Evolutionary conservation across 2,329 filamentous ascomycete species (phyloP).

Genomic region (Huntiella abstrusa): DNA sequence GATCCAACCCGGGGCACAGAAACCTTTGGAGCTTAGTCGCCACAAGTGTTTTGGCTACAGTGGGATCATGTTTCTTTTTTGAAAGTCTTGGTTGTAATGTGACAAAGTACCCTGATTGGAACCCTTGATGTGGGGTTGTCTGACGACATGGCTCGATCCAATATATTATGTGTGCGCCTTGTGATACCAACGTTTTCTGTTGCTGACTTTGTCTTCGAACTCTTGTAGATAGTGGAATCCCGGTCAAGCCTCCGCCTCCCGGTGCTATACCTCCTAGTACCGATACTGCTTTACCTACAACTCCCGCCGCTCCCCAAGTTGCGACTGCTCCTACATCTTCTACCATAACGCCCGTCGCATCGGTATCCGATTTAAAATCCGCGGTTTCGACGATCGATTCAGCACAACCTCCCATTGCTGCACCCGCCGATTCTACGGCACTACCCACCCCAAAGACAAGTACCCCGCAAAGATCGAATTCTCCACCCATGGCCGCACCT

Average conservation of each 20-base stretch:
- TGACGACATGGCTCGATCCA: too few species aligned
- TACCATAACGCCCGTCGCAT: background rate
- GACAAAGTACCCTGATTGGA: too few species aligned
- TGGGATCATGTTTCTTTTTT: too few species aligned
- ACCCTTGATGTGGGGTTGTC: too few species aligned
- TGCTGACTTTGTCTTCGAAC: background rate
- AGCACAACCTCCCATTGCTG: background rate
- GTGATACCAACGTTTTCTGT: too few species aligned
- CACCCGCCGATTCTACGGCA: background rate
- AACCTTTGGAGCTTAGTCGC: too few species aligned
- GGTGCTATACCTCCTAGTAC: background rate
- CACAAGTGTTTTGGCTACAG: too few species aligned
- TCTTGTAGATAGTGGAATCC: background rate
- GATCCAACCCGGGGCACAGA: too few species aligned
- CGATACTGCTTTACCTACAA: background rate
- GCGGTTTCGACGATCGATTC: background rate
- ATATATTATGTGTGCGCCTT: too few species aligned
- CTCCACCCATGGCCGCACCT: slow-evolving; percentile 1
- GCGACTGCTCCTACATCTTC: background rate
- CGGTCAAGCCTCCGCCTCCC: slow-evolving; percentile 1
- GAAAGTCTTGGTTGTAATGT: too few species aligned
- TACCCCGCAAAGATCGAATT: background rate
- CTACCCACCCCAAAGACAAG: too few species aligned
- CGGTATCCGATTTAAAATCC: background rate
- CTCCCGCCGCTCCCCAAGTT: background rate